A percentile compares a stretch with the other conserved stretches of the same genome.
Conservation (phyloP, 805 yeast species). For the Teunomyces barrocoloradensis region DNA sequence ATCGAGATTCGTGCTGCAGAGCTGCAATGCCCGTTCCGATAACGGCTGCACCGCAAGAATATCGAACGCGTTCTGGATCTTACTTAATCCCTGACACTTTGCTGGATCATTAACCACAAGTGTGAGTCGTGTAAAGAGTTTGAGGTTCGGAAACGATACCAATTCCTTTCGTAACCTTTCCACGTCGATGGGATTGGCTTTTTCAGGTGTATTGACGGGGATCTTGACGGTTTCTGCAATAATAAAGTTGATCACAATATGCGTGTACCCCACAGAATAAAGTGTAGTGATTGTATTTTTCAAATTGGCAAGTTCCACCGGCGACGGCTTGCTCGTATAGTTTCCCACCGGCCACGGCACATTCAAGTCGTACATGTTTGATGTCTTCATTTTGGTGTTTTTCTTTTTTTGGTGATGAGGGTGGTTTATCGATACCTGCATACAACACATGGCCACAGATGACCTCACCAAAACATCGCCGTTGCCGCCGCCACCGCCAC, state of each 20-base stretch:
- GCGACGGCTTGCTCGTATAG: conserved; percentile 42
- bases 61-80: conserved; percentile 58
- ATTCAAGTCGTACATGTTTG: conserved; percentile 55
- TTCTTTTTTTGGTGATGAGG: too few relatives aligned
- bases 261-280: conserved; percentile 66
- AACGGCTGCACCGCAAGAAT: conserved; percentile 77
- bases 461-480: too few relatives aligned
- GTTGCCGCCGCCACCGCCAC: conserved; percentile 5
- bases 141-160: conserved; percentile 29
- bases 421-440: too few relatives aligned
- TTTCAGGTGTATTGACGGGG: conserved; percentile 41
- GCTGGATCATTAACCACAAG: conserved; percentile 73
- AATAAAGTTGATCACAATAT: conserved; percentile 70
- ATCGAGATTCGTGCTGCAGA: conserved; percentile 73
- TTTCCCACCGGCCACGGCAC: conserved; percentile 67
- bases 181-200: conserved; percentile 51
- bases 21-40: conserved; percentile 73
- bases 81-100: conserved; percentile 62
- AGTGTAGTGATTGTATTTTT: conserved; percentile 52
- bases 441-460: too few relatives aligned
- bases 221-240: conserved; percentile 51
- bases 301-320: conserved; percentile 41
- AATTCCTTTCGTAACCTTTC: conserved; percentile 19
- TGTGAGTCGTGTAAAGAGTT: conserved; percentile 69
- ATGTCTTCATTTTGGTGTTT: too few relatives aligned